Conservation (phyloP, 1,139 yeast species). For the Sugiyamaella grinbergsii region DNA sequence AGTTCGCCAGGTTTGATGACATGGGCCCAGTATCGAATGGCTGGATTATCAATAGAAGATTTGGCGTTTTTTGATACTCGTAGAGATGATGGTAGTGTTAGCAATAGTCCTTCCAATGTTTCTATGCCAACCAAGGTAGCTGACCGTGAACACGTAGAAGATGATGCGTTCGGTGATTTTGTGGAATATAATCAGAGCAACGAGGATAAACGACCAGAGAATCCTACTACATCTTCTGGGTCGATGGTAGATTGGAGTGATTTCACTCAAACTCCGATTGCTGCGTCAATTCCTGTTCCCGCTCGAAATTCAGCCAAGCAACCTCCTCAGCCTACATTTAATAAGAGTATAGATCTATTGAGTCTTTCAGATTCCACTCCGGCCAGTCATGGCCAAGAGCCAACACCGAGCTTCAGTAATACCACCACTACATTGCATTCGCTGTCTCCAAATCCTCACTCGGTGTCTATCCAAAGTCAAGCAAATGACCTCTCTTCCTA, state of each 20-base stretch:
- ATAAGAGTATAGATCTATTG: background rate
- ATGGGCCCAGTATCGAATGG: conserved; percentile 16
- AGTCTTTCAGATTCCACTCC: too few species aligned
- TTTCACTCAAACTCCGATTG: too few species aligned
- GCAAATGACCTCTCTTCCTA: conserved; percentile 16
- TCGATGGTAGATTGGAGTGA: too few species aligned
- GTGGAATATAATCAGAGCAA: conserved; percentile 18
- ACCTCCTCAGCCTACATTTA: too few species aligned
- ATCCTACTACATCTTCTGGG: background rate
- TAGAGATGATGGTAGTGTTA: background rate
- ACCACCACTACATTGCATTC: too few species aligned
- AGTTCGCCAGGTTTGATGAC: too few species aligned
- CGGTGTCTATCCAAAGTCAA: conserved; percentile 11
- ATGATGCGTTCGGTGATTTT: conserved; percentile 34
- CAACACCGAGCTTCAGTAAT: too few species aligned
- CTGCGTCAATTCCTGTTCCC: too few species aligned
- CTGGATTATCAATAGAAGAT: conserved; percentile 24
- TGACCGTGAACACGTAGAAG: conserved; percentile 22
- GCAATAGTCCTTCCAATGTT: too few species aligned
- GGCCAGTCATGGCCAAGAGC: too few species aligned
- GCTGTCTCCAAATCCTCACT: background rate
- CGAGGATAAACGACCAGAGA: background rate
- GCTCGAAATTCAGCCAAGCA: too few species aligned
- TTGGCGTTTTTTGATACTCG: conserved; percentile 24
- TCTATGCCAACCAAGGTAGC: background rate